These are phyloP conservation scores for Rhododendron ferrugineum DNA, from an alignment of 148 eudicot genomes.

Conservation along the genomic window DNA sequence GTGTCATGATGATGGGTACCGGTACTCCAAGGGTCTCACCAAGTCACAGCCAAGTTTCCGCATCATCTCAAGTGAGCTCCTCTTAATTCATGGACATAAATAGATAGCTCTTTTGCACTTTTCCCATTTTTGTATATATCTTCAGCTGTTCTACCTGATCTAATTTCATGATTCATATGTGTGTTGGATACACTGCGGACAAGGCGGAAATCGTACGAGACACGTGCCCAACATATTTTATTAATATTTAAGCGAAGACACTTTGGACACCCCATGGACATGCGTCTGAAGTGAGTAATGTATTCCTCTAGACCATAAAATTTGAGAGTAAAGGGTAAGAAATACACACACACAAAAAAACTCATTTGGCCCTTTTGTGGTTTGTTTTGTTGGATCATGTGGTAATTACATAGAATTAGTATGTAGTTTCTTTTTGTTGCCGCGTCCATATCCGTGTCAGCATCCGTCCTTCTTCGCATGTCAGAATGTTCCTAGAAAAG, in stretches of 20 bases:
- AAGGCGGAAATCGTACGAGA: background rate
- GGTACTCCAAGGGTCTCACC: slow-evolving; percentile 10
- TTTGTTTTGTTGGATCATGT: background rate
- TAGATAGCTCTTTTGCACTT: background rate
- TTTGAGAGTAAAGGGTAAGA: background rate
- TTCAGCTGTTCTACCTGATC: background rate
- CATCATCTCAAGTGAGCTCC: slow-evolving; percentile 7
- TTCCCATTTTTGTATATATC: background rate
- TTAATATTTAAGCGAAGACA: background rate
- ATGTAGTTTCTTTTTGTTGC: background rate
- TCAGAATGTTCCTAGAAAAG: background rate
- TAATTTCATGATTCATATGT: background rate
- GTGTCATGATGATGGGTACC: background rate
- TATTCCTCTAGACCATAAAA: background rate
- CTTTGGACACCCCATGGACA: background rate
- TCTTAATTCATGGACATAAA: background rate
- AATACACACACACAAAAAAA: background rate
- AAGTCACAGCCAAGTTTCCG: slow-evolving; percentile 8
- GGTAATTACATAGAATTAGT: background rate
- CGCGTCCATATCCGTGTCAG: background rate
- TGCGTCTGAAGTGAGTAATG: background rate
- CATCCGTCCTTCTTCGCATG: background rate
- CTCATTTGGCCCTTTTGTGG: background rate
- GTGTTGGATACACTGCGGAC: background rate
- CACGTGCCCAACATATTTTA: background rate